A percentile compares a stretch with the other conserved stretches of the same genome.
Evolutionary conservation across 2,329 filamentous ascomycete species (phyloP).

Genomic region (Microascus cirrosus): DNA sequence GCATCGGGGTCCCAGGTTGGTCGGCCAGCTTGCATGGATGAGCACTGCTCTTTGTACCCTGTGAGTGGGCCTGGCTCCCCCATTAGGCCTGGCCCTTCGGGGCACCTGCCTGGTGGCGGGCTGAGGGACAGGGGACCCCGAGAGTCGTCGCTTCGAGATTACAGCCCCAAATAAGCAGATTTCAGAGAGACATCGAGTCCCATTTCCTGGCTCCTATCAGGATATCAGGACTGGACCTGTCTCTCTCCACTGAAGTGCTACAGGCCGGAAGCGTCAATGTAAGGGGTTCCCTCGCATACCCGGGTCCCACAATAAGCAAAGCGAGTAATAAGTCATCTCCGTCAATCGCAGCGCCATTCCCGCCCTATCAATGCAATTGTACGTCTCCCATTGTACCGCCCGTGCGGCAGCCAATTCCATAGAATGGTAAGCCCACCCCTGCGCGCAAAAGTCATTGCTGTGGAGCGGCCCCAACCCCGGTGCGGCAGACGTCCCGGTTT

Average conservation of each 20-base stretch:
- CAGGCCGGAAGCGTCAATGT: not conserved
- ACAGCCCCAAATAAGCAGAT: too few species aligned
- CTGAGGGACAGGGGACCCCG: too few species aligned
- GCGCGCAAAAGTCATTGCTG: not conserved
- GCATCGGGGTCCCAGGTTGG: not conserved
- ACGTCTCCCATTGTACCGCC: not conserved
- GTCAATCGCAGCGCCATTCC: not conserved
- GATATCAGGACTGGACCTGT: too few species aligned
- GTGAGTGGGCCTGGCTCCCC: not conserved
- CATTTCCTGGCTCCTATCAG: too few species aligned
- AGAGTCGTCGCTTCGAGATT: too few species aligned
- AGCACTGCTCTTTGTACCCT: not conserved
- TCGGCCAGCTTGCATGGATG: not conserved
- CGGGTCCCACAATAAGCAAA: not conserved
- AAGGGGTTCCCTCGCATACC: not conserved
- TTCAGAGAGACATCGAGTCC: too few species aligned
- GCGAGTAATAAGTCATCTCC: not conserved
- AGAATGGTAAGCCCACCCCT: not conserved
- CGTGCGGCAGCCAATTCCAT: not conserved
- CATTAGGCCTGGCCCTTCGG: not conserved
- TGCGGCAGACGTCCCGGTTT: slow-evolving; percentile 3
- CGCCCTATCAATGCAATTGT: not conserved
- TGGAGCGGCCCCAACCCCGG: not conserved
- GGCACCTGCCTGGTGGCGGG: not conserved
- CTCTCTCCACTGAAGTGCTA: not conserved